Evolutionary conservation across 768 basidiomycete genomes (phyloP).

Genomic region (Vararia minispora): DNA sequence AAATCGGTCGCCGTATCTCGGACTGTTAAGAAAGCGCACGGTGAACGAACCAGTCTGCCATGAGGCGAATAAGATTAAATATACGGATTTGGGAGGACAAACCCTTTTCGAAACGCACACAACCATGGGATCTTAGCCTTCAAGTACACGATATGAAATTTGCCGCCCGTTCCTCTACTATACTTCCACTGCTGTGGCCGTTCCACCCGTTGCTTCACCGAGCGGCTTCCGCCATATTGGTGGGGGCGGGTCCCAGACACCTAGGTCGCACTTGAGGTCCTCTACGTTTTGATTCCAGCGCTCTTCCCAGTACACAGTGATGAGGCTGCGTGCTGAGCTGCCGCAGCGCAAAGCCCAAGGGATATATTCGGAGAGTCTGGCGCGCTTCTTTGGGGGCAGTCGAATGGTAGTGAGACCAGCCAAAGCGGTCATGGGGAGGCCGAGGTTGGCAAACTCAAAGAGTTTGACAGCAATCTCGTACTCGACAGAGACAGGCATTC

Average conservation of each 20-base stretch:
- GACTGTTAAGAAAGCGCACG: no score
- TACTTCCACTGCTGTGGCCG: no score
- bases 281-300: constrained; percentile 78
- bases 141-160: no score
- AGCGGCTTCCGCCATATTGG: constrained; percentile 59
- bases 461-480: constrained; percentile 91
- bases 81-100: no score
- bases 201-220: constrained; percentile 46
- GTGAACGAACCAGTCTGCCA: no score
- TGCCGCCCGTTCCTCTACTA: no score
- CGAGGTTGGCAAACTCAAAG: constrained; percentile 89
- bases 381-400: constrained; percentile 34
- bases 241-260: constrained; percentile 75
- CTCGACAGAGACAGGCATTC: constrained; percentile 80
- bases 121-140: no score
- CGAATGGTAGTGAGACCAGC: constrained; percentile 75
- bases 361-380: constrained; percentile 60
- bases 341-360: constrained; percentile 91
- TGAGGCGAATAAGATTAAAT: no score
- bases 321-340: constrained; percentile 57
- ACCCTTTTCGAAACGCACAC: no score
- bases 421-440: constrained; percentile 78
- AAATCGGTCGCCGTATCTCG: no score
- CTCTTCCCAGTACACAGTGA: constrained; percentile 94
- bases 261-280: constrained; percentile 77